Conservation (phyloP, 2,329 filamentous ascomycete genomes). For the Paramyrothecium roridum region DNA sequence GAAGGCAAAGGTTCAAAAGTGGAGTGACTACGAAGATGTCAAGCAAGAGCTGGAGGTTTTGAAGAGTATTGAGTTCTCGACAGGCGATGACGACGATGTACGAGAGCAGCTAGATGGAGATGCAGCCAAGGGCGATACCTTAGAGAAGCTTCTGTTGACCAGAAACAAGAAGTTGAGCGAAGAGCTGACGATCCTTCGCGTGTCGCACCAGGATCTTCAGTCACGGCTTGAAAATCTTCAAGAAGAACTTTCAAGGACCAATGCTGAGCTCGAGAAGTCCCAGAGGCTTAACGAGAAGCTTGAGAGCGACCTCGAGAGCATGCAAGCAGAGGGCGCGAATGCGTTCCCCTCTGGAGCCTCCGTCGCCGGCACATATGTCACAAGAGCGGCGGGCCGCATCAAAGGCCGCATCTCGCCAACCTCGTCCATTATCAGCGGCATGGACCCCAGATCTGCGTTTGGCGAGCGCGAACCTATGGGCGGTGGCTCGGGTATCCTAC, state of each 20-base stretch:
- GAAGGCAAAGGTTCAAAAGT: slow-evolving; percentile 79
- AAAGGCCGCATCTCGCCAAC: slow-evolving; percentile 79
- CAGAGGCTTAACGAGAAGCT: slow-evolving; percentile 83
- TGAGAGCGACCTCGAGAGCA: slow-evolving; percentile 83
- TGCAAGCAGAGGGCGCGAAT: slow-evolving; percentile 83
- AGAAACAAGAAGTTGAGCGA: slow-evolving; percentile 96
- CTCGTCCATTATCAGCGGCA: slow-evolving; percentile 97
- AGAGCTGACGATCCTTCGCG: slow-evolving; percentile 86
- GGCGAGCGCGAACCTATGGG: slow-evolving; percentile 61
- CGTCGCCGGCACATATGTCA: slow-evolving; percentile 86
- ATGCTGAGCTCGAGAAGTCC: slow-evolving; percentile 81
- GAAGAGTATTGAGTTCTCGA: slow-evolving; percentile 96
- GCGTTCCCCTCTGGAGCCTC: slow-evolving; percentile 87
- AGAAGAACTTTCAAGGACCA: slow-evolving; percentile 78
- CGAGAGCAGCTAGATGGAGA: slow-evolving; percentile 34
- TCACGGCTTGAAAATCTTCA: slow-evolving; percentile 75
- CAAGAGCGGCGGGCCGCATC: slow-evolving; percentile 56
- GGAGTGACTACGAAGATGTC: slow-evolving; percentile 92
- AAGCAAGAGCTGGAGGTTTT: slow-evolving; percentile 95
- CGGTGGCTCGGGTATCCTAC: slow-evolving; percentile 81
- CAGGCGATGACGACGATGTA: slow-evolving; percentile 75
- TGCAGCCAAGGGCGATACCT: slow-evolving; percentile 63
- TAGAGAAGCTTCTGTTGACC: slow-evolving; percentile 87
- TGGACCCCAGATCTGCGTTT: slow-evolving; percentile 62
- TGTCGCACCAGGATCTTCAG: slow-evolving; percentile 92